Conservation (phyloP, 2,329 filamentous ascomycete genomes). For the Talaromyces funiculosus region DNA sequence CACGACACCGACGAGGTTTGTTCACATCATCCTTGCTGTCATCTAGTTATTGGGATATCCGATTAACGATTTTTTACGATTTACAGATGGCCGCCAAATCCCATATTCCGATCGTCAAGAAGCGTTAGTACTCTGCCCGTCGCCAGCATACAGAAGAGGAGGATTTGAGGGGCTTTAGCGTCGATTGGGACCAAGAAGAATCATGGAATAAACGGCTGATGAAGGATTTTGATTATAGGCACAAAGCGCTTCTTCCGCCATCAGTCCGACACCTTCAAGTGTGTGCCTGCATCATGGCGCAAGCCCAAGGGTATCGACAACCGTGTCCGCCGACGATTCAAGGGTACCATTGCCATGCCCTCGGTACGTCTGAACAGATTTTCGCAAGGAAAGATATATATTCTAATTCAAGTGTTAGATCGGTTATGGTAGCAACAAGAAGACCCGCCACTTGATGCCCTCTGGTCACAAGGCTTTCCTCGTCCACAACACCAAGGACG, state of each 20-base stretch:
- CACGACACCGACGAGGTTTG: slow-evolving; percentile 41
- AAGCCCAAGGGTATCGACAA: slow-evolving; percentile 99
- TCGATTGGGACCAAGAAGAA: background rate
- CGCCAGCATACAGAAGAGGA: background rate
- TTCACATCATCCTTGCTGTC: slow-evolving; percentile 6
- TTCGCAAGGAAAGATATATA: background rate
- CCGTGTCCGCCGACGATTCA: slow-evolving; percentile 94
- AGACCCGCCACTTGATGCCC: slow-evolving; percentile 98
- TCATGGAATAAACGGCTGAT: slow-evolving; percentile 30
- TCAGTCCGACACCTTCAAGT: slow-evolving; percentile 95
- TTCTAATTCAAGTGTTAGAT: slow-evolving; percentile 56
- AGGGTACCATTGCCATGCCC: slow-evolving; percentile 92
- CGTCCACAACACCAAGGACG: slow-evolving; percentile 91
- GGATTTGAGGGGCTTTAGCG: background rate
- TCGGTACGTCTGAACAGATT: slow-evolving; percentile 63
- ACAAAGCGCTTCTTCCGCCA: slow-evolving; percentile 94
- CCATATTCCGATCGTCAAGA: slow-evolving; percentile 99
- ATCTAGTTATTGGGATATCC: background rate
- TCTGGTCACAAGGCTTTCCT: slow-evolving; percentile 99
- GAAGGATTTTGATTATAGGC: slow-evolving; percentile 51
- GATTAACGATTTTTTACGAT: slow-evolving; percentile 9
- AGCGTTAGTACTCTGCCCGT: slow-evolving; percentile 57
- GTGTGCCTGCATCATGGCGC: slow-evolving; percentile 86
- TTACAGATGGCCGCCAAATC: slow-evolving; percentile 93
- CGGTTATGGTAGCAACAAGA: slow-evolving; percentile 98